Evolutionary conservation across 2,329 filamentous ascomycete species (phyloP), one percentile per base, ranked within the genome.

Genomic region (Escovopsis sp.): DNA sequence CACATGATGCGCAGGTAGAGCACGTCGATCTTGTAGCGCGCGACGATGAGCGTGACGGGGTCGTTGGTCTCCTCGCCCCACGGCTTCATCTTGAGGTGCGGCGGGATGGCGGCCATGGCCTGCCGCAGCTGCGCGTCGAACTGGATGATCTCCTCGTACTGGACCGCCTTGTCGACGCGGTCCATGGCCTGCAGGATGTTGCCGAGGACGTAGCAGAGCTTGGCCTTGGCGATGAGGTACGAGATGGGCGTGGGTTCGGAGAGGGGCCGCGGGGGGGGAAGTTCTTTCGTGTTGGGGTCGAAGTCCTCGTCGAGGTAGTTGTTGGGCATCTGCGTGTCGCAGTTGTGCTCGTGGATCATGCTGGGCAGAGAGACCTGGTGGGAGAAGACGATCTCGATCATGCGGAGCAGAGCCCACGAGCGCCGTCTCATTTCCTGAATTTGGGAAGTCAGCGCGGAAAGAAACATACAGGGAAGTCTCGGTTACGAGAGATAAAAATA

Each of bases 1-100:
- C 85, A 92, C 47, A 93, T 70, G 14, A 86, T 81, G 58, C 93
- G 94, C 43, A 92, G 76, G 51, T 86, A 93, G 5, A 94, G 61
- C 34, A 90, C 78, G 41, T 90, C 83, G 23, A 94, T 62, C 38
- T 80, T 81, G 52, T 86, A 87, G 19, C 87, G 76, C 35, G 87
- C 80, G 62, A 93, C 79, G 39, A 94, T 77, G 40, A 90, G 70
- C 18, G 84, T 82, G 54, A 90, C 76, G 14, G 92, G 77, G 47
- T 94, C 87, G 32, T 76, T 67, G 4, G 73, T 77, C 37, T 84
- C 79, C 39, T 87, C 79, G 39, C 93, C 66, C 0, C 78, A 68
- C 23, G 78, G 76, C 9, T 21, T 5, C 44, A 93, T 65, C 45
- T 75, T 78, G 23, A 96, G 64, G 53, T 93, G 81, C 3, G 83